Conservation (phyloP, 108 stramenopile genomes). For the Cyclostephanos tholiformis region DNA sequence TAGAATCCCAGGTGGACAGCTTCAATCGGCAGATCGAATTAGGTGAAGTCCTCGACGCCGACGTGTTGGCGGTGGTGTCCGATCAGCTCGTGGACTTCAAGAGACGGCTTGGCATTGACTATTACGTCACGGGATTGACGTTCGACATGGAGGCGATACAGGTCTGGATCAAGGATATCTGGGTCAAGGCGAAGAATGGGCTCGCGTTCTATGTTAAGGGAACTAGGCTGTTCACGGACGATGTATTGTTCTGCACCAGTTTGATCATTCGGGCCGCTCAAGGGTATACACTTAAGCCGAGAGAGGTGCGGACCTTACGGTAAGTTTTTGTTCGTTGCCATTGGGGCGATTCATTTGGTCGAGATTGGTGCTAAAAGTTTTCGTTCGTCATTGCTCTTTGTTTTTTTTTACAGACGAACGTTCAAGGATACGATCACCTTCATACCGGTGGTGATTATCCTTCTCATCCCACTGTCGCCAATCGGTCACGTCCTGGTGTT, state of each 20-base stretch:
- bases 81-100: conserved; percentile 91
- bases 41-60: conserved; percentile 68
- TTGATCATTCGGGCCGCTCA: conserved; percentile 86
- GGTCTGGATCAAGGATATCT: conserved; percentile 63
- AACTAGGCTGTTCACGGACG: conserved; percentile 75
- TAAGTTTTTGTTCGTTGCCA: conserved; percentile 40
- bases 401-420: conserved; percentile 68
- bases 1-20: conserved; percentile 89
- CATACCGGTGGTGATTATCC: conserved; percentile 95
- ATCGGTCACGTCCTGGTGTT: conserved; percentile 96
- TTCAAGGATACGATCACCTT: conserved; percentile 95
- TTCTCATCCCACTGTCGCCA: conserved; percentile 95
- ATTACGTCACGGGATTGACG: conserved; percentile 78
- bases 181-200: conserved; percentile 70
- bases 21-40: conserved; percentile 68
- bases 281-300: conserved; percentile 92
- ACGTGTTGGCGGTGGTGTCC: conserved; percentile 77
- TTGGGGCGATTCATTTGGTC: background rate
- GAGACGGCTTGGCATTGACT: conserved; percentile 90
- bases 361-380: background rate
- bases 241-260: conserved; percentile 77
- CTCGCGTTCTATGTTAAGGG: conserved; percentile 87
- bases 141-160: conserved; percentile 77
- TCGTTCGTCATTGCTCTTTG: background rate
- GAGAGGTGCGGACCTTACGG: conserved; percentile 94